Base-by-base conservation (phyloP, 2,329 filamentous ascomycete genomes). In the Botryotinia globosa region DNA sequence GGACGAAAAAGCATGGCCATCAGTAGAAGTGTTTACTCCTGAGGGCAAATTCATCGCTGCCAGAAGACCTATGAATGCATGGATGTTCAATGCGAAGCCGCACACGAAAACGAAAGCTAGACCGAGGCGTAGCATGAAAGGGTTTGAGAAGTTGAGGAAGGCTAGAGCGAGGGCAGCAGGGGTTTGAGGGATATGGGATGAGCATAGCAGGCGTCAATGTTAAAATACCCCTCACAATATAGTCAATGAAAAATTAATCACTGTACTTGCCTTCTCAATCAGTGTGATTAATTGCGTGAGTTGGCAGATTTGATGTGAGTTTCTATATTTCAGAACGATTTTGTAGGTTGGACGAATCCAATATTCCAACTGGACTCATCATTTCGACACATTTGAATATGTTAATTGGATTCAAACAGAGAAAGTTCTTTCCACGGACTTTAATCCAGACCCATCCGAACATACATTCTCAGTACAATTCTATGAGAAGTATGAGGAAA, bases 1-100 rank as follows among this genome's bases (percentile, higher is more conserved):
- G 48, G 58, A 64, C 6, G 79, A 80, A 76, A 80, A 81, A 0
- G 82, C 83, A 34, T 90, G 89, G 84, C 94, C 94, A 0, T 85
- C 90, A 16, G 87, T 99, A 10, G 94, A 98, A 76, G 89, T 98
- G 0, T 98, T 92, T 79, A 92, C 88, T 42, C 96, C 96, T 0
- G 87, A 94, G 73, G 96, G 96, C n/a, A 90, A 89, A 77, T 96
- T 92, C 77, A 85, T 98, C 44, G 91, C 87, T 1, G 83, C 84
- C 16, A 85, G 93, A 51, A 81, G 80, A 76, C 91, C 92, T 1
- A 90, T 97, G 85, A 90, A 91, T 77, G 92, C 89, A 10, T 94
- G 90, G 87, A 73, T 90, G 73, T 82, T 83, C 74, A 83, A 84
- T 69, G 87, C 87, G 75, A 89, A 88, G 80, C 87, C 88, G 42